Conservation (phyloP, 495 filamentous ascomycete genomes). For the Penicillium fimorum region DNA sequence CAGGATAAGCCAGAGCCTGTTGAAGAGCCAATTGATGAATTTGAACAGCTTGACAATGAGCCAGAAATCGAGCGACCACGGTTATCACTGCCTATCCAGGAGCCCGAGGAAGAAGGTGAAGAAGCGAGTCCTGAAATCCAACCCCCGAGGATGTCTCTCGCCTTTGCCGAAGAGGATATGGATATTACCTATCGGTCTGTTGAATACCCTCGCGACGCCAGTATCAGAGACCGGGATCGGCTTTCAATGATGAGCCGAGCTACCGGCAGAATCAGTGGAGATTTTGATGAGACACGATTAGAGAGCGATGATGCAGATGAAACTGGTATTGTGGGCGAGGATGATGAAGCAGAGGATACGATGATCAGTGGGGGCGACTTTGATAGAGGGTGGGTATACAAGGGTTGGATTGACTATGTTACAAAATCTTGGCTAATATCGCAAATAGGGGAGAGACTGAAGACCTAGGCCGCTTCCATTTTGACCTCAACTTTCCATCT, state of each 20-base stretch:
- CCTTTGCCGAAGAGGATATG: slow-evolving; percentile 66
- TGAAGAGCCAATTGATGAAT: slow-evolving; percentile 34
- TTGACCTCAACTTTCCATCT: slow-evolving; percentile 47
- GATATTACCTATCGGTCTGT: slow-evolving; percentile 67
- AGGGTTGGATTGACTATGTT: slow-evolving; percentile 12
- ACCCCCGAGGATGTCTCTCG: slow-evolving; percentile 60
- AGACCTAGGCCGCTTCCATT: slow-evolving; percentile 44
- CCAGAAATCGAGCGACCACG: slow-evolving; percentile 61
- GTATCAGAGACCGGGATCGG: slow-evolving; percentile 47
- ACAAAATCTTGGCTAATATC: slow-evolving; percentile 27
- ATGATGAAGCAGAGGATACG: slow-evolving; percentile 33
- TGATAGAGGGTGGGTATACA: slow-evolving; percentile 40
- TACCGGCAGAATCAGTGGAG: slow-evolving; percentile 61
- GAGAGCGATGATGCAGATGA: slow-evolving; percentile 51
- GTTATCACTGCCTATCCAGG: slow-evolving; percentile 68
- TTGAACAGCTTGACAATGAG: slow-evolving; percentile 64
- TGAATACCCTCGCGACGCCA: slow-evolving; percentile 63
- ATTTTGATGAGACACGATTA: slow-evolving; percentile 50
- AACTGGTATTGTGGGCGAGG: slow-evolving; percentile 42
- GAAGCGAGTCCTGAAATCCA: slow-evolving; percentile 46
- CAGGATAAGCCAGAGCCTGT: slow-evolving; percentile 30
- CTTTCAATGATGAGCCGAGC: slow-evolving; percentile 56
- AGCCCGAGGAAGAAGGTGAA: slow-evolving; percentile 50
- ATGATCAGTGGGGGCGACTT: slow-evolving; percentile 39
- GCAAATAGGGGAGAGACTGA: slow-evolving; percentile 46